Evolutionary conservation across 1,139 yeast genomes (phyloP).

Genomic region (Hansenula sp.): DNA sequence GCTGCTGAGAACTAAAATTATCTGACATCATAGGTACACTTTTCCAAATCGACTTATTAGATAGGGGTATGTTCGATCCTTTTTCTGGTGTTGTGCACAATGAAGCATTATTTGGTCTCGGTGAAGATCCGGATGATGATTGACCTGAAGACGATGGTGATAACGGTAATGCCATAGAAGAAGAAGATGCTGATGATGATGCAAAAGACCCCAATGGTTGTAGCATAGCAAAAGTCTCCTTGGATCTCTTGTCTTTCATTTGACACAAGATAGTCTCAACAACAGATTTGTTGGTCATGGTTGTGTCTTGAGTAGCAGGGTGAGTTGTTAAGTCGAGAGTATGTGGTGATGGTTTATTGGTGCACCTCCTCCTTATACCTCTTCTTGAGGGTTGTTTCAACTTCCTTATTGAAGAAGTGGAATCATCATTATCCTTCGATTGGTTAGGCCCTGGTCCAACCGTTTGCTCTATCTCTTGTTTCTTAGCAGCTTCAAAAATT

Average conservation of each 20-base stretch:
- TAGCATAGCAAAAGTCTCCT: background rate
- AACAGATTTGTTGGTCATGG: conserved; percentile 8
- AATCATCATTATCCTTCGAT: background rate
- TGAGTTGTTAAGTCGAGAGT: too few relatives aligned
- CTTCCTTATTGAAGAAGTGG: conserved; percentile 6
- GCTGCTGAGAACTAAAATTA: conserved; percentile 2
- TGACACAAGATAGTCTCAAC: conserved; percentile 15
- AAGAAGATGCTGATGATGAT: background rate
- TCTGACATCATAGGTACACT: conserved; percentile 8
- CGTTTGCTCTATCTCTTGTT: conserved; percentile 2
- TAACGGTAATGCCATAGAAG: background rate
- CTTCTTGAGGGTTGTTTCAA: conserved; percentile 20
- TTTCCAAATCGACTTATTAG: conserved; percentile 9
- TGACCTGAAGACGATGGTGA: conserved; percentile 6
- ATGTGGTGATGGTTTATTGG: background rate
- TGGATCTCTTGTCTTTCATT: conserved; percentile 14
- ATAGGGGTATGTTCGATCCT: background rate
- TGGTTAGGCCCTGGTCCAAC: background rate
- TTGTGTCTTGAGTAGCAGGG: too few relatives aligned
- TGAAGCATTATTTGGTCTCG: background rate
- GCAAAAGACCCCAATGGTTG: conserved; percentile 3
- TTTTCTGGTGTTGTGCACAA: conserved; percentile 4
- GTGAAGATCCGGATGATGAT: conserved; percentile 1
- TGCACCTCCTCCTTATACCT: conserved; percentile 1
- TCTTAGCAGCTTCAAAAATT: conserved; percentile 16